These are phyloP conservation scores for Symbiotaphrina buchneri DNA, from an alignment of 495 filamentous ascomycete species.

Conservation along the genomic window DNA sequence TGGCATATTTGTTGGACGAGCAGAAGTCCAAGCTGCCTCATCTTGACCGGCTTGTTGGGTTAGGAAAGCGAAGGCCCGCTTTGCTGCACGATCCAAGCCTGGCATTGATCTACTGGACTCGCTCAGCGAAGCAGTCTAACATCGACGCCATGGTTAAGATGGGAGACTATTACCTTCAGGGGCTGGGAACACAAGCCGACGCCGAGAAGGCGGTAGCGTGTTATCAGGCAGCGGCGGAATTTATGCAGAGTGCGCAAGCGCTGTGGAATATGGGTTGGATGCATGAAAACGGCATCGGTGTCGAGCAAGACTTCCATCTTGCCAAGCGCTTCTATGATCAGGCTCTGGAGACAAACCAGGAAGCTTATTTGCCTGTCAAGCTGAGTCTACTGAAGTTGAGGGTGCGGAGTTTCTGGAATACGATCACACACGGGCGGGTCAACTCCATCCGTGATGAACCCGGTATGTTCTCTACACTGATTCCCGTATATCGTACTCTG, in stretches of 20 bases:
- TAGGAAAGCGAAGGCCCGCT: slow-evolving; percentile 5
- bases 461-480: slow-evolving; percentile 25
- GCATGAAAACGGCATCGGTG: slow-evolving; percentile 91
- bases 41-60: too few relatives aligned
- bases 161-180: slow-evolving; percentile 85
- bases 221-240: slow-evolving; percentile 80
- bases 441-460: slow-evolving; percentile 80
- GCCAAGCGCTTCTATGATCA: slow-evolving; percentile 92
- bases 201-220: slow-evolving; percentile 79
- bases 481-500: background rate
- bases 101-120: slow-evolving; percentile 88
- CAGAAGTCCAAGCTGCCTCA: slow-evolving; percentile 36
- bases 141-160: slow-evolving; percentile 92
- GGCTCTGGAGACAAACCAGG: slow-evolving; percentile 71
- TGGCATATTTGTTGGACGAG: slow-evolving; percentile 77
- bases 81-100: slow-evolving; percentile 49
- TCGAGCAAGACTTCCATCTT: slow-evolving; percentile 90
- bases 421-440: slow-evolving; percentile 64
- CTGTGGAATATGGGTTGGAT: slow-evolving; percentile 98
- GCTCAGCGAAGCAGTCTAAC: slow-evolving; percentile 81
- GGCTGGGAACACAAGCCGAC: slow-evolving; percentile 51
- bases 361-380: slow-evolving; percentile 87
- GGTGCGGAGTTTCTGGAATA: slow-evolving; percentile 78
- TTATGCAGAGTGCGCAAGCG: slow-evolving; percentile 76
- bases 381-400: slow-evolving; percentile 73